Conservation (phyloP, 2,329 filamentous ascomycete genomes). For the Cadophora sp. region DNA sequence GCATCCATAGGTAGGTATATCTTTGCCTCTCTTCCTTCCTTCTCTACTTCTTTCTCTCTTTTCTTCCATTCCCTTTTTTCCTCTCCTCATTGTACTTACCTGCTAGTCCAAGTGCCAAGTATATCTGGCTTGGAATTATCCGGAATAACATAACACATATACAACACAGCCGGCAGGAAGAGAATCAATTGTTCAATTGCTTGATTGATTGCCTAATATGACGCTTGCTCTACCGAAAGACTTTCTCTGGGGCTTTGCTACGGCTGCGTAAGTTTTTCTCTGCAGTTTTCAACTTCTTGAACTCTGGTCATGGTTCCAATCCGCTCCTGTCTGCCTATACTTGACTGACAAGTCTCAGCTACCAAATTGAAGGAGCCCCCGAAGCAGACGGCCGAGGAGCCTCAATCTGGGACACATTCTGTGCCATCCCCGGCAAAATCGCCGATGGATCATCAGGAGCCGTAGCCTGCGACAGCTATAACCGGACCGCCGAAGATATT, state of each 20-base stretch:
- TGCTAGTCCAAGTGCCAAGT: constrained; percentile 10
- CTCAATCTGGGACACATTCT: constrained; percentile 93
- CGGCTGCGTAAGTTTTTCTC: constrained; percentile 65
- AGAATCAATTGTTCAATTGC: neutral
- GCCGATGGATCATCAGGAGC: constrained; percentile 77
- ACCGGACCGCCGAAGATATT: constrained; percentile 79
- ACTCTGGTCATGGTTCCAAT: neutral
- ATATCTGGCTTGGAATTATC: constrained; percentile 18
- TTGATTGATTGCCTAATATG: constrained; percentile 48
- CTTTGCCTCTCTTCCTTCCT: constrained; percentile 14
- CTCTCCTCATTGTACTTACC: constrained; percentile 11
- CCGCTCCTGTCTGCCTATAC: neutral
- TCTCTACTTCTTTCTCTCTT: constrained; percentile 13
- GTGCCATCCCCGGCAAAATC: constrained; percentile 80
- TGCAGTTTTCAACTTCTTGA: neutral
- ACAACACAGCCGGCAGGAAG: neutral
- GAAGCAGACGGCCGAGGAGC: constrained; percentile 79
- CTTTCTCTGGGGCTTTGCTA: constrained; percentile 83
- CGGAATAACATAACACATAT: constrained; percentile 9
- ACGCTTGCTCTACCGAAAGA: constrained; percentile 64
- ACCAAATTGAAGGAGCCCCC: constrained; percentile 83
- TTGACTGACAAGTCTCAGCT: constrained; percentile 56
- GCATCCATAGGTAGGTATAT: constrained; percentile 19
- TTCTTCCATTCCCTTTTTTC: constrained; percentile 16
- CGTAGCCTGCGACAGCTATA: constrained; percentile 86